These are phyloP conservation scores for Astrothelium macrocarpum DNA, from an alignment of 495 filamentous ascomycete species.

Conservation along the genomic window DNA sequence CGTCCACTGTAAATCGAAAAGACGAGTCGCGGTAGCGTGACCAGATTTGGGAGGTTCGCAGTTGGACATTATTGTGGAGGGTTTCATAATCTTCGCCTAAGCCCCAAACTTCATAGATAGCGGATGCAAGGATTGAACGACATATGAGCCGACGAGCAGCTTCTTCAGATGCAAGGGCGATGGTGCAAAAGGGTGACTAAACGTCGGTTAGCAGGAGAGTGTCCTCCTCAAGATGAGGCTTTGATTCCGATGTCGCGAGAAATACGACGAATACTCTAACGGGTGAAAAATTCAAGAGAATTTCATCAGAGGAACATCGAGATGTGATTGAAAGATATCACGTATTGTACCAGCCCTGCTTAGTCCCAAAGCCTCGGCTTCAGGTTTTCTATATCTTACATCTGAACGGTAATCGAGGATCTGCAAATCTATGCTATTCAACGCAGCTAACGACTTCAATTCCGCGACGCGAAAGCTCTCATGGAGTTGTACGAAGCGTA, in stretches of 20 bases:
- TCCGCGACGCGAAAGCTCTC: conserved; percentile 84
- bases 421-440: conserved; percentile 58
- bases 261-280: neutral
- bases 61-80: conserved; percentile 56
- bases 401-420: conserved; percentile 60
- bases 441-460: conserved; percentile 66
- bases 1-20: conserved; percentile 77
- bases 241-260: conserved; percentile 1
- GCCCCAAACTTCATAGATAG: conserved; percentile 85
- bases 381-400: conserved; percentile 45
- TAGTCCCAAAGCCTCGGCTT: conserved; percentile 6
- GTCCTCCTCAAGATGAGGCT: neutral
- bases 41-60: conserved; percentile 55
- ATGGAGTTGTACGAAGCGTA: conserved; percentile 83
- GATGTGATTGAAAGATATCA: neutral
- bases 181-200: conserved; percentile 81
- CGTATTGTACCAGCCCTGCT: neutral
- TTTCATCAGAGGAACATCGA: neutral
- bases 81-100: conserved; percentile 53
- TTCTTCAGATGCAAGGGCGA: conserved; percentile 54
- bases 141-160: conserved; percentile 56
- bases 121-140: conserved; percentile 70
- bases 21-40: conserved; percentile 46
- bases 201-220: neutral
- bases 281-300: neutral